These are phyloP conservation scores for Hypomyces rosellus DNA, from an alignment of 2,329 filamentous ascomycete genomes.

Conservation along the genomic window DNA sequence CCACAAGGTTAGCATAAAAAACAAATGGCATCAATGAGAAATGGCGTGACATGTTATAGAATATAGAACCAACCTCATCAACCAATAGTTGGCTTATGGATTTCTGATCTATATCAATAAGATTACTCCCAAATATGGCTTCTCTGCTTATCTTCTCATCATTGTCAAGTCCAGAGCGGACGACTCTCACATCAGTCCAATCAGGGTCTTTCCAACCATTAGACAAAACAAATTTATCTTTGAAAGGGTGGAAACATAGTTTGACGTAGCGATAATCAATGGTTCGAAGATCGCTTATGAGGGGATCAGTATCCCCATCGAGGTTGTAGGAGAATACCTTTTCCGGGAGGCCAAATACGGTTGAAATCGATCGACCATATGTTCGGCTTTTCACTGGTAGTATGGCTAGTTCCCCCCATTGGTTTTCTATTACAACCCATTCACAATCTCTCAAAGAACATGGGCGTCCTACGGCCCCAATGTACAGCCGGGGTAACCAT, in stretches of 20 bases:
- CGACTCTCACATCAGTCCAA: conserved; percentile 71
- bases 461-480: conserved; percentile 64
- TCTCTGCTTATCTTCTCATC: conserved; percentile 82
- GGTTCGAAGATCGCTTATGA: conserved; percentile 66
- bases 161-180: conserved; percentile 75
- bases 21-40: not conserved
- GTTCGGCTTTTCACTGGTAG: conserved; percentile 54
- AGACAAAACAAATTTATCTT: conserved; percentile 81
- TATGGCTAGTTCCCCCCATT: conserved; percentile 90
- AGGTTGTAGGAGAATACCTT: conserved; percentile 51
- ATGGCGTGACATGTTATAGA: not conserved
- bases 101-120: conserved; percentile 92
- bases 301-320: conserved; percentile 63
- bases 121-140: conserved; percentile 79
- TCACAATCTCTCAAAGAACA: conserved; percentile 66
- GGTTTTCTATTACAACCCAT: conserved; percentile 95
- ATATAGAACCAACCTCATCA: conserved; percentile 60
- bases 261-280: conserved; percentile 92
- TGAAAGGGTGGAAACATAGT: conserved; percentile 82
- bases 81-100: conserved; percentile 73
- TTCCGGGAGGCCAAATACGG: conserved; percentile 60
- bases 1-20: not conserved
- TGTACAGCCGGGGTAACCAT: conserved; percentile 85
- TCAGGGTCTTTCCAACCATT: conserved; percentile 90
- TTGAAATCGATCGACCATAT: conserved; percentile 52